phyloP scores from a whole-genome alignment of 345 rosid species.

The Dimocarpus longan region DNA sequence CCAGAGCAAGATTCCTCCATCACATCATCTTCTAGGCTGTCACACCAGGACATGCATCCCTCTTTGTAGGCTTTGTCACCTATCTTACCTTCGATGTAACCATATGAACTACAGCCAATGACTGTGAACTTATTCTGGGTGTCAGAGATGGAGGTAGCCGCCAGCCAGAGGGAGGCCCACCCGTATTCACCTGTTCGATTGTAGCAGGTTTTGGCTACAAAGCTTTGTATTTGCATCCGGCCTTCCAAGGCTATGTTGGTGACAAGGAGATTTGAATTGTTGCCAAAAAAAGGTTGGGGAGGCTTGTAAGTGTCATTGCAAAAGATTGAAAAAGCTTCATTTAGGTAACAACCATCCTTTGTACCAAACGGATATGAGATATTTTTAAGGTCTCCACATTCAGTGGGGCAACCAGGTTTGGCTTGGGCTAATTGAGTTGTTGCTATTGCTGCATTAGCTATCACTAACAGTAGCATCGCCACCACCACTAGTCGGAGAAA shows the following conservation, averaged over 20 bases:
- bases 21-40: neutral
- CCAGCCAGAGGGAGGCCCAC: too few relatives aligned
- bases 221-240: neutral
- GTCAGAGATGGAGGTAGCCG: neutral
- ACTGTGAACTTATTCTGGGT: conserved; percentile 4
- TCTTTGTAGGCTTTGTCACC: neutral
- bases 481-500: neutral
- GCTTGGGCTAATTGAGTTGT: neutral
- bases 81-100: neutral
- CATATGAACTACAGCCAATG: neutral
- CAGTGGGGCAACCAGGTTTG: neutral
- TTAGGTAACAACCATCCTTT: neutral
- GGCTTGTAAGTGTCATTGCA: neutral
- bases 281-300: neutral
- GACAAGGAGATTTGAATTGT: neutral
- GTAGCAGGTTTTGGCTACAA: too few relatives aligned
- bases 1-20: neutral
- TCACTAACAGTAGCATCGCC: neutral
- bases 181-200: too few relatives aligned
- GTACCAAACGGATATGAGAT: conserved; percentile 28
- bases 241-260: neutral
- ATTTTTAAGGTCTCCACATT: conserved; percentile 10
- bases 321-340: conserved; percentile 11
- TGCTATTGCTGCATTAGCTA: neutral
- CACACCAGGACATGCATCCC: neutral